These are phyloP conservation scores for Rhizopogon vinicolor DNA, from an alignment of 768 basidiomycete genomes.

Conservation along the genomic window DNA sequence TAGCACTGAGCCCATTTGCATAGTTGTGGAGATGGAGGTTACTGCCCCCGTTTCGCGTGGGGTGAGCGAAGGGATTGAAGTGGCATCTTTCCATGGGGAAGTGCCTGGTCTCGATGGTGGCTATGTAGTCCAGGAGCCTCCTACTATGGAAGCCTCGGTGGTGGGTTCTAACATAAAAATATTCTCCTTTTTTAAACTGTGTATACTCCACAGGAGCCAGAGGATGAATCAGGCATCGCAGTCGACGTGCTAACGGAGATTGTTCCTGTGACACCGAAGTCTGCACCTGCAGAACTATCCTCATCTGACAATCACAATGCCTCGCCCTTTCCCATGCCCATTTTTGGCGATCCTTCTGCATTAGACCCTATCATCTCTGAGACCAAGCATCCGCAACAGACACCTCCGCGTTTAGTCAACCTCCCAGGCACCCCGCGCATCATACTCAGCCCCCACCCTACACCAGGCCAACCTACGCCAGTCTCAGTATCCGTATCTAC, in stretches of 20 bases:
- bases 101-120: neutral
- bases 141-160: neutral
- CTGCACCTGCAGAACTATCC: neutral
- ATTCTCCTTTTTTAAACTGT: neutral
- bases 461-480: constrained; percentile 5
- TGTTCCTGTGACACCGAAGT: neutral
- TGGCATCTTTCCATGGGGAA: neutral
- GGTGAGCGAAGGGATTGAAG: constrained; percentile 1
- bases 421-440: constrained; percentile 17
- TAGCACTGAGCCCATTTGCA: neutral
- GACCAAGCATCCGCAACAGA: neutral
- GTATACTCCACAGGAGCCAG: neutral
- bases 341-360: constrained; percentile 35
- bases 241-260: neutral
- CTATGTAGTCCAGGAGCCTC: constrained; percentile 1
- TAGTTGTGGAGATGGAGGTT: neutral
- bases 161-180: neutral
- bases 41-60: neutral
- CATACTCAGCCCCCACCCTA: constrained; percentile 9
- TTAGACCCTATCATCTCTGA: constrained; percentile 29
- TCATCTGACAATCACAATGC: neutral
- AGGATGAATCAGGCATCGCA: neutral
- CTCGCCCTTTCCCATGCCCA: constrained; percentile 29
- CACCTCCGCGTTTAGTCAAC: constrained; percentile 13
- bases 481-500: constrained; percentile 13